Percentiles rank a stretch among this genome's conserved stretches.
Conservation (phyloP, 1,284 basidiomycete genomes). For the Taiwanofungus camphoratus region DNA sequence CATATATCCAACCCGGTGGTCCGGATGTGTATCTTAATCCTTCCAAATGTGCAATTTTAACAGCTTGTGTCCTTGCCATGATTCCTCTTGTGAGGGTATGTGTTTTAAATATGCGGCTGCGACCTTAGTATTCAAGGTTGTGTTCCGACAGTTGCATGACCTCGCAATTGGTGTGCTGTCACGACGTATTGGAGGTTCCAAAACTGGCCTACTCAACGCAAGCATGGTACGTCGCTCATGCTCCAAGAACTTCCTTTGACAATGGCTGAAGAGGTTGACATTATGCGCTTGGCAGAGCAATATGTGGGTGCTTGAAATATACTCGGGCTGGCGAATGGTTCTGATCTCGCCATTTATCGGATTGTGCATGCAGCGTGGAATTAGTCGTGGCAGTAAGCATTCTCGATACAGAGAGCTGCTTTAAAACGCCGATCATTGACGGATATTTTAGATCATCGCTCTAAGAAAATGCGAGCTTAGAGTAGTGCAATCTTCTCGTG, state of each 20-base stretch:
- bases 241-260: no score
- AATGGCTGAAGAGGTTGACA: no score
- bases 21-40: conserved; percentile 2
- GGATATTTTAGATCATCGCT: conserved; percentile 65
- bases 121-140: background rate
- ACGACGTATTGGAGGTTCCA: conserved; percentile 69
- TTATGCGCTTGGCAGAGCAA: conserved; percentile 55
- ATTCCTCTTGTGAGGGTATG: conserved; percentile 69
- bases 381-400: conserved; percentile 62
- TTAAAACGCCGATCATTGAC: background rate
- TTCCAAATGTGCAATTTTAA: background rate
- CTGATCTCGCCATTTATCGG: conserved; percentile 3
- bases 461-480: conserved; percentile 79
- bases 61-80: conserved; percentile 62
- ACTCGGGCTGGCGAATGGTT: conserved; percentile 1
- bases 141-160: conserved; percentile 62
- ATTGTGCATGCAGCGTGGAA: conserved; percentile 47
- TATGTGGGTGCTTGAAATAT: conserved; percentile 40
- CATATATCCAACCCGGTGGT: background rate
- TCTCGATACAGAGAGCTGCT: background rate
- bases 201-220: conserved; percentile 76
- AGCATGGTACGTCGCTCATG: conserved; percentile 54
- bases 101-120: conserved; percentile 1
- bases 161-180: conserved; percentile 74
- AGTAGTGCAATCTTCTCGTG: conserved; percentile 76